phyloP scores from a whole-genome alignment of 495 filamentous ascomycete genomes.

The Hypoxylon trugodes region DNA sequence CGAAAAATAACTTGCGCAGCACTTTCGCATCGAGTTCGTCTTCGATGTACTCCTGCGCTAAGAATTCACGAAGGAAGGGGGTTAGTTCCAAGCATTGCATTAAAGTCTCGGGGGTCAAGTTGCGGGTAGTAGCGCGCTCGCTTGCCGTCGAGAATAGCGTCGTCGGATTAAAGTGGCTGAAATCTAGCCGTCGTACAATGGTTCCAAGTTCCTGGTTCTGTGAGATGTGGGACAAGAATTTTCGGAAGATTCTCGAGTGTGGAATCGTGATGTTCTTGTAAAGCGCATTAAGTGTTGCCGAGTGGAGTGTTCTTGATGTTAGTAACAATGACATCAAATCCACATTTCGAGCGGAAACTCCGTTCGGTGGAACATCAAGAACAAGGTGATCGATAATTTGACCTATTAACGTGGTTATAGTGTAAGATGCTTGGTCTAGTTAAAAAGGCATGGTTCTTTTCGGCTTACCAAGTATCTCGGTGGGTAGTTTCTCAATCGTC shows the following conservation, averaged over 20 bases:
- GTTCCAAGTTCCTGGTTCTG: constrained; percentile 76
- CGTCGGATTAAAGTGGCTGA: constrained; percentile 87
- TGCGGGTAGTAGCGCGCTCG: constrained; percentile 82
- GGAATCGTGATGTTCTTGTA: constrained; percentile 88
- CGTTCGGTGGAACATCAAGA: constrained; percentile 79
- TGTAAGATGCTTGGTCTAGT: constrained; percentile 27
- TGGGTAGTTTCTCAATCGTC: constrained; percentile 72
- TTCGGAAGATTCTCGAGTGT: constrained; percentile 85
- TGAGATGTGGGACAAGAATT: constrained; percentile 77
- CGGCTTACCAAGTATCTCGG: constrained; percentile 75
- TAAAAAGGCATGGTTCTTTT: constrained; percentile 7
- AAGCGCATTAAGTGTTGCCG: constrained; percentile 77
- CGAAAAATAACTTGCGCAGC: constrained; percentile 77
- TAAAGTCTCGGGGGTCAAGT: constrained; percentile 80
- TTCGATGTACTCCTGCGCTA: constrained; percentile 85
- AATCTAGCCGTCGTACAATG: constrained; percentile 82
- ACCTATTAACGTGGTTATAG: constrained; percentile 47
- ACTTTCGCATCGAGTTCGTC: constrained; percentile 76
- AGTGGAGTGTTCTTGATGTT: constrained; percentile 77
- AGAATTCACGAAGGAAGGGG: constrained; percentile 80
- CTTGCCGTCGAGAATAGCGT: constrained; percentile 81
- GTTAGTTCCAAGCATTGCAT: constrained; percentile 77
- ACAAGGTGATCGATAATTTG: constrained; percentile 80
- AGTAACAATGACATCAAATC: constrained; percentile 82
- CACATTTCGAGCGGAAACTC: constrained; percentile 79